A percentile compares a stretch with the other conserved stretches of the same genome.
phyloP scores from a whole-genome alignment of 2,329 filamentous ascomycete genomes.

The Colletotrichum phormii region DNA sequence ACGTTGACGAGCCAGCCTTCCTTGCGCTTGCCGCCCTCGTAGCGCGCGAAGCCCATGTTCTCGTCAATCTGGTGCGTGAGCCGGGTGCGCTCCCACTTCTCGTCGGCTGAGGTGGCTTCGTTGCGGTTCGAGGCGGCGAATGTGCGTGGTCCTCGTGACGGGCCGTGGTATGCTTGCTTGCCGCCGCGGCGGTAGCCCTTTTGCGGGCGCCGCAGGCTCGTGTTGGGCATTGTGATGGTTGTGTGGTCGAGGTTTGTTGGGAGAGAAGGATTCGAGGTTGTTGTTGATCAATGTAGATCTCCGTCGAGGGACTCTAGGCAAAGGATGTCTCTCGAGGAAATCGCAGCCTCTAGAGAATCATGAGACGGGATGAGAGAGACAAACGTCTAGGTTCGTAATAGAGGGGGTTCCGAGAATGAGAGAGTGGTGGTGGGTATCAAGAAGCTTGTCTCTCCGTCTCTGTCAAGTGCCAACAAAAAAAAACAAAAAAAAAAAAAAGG shows the following conservation, averaged over 20 bases:
- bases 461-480: neutral
- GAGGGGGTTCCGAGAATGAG: neutral
- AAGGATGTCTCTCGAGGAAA: neutral
- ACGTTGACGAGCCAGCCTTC: constrained; percentile 97
- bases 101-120: constrained; percentile 91
- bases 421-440: constrained; percentile 31
- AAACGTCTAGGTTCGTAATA: neutral
- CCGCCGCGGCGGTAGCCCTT: constrained; percentile 77
- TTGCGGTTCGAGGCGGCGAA: constrained; percentile 82
- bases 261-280: constrained; percentile 2
- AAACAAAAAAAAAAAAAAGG: neutral
- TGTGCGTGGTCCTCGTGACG: constrained; percentile 73
- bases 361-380: neutral
- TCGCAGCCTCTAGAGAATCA: constrained; percentile 3
- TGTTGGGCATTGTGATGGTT: constrained; percentile 65
- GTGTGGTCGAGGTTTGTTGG: neutral
- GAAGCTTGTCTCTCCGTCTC: neutral
- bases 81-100: constrained; percentile 87
- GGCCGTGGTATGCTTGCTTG: constrained; percentile 77
- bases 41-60: constrained; percentile 91
- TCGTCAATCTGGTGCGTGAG: constrained; percentile 94
- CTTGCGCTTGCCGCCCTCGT: constrained; percentile 84
- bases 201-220: constrained; percentile 68
- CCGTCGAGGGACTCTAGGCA: constrained; percentile 16
- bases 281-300: neutral